Evolutionary conservation across 2,329 filamentous ascomycete genomes (phyloP).

Genomic region (Lithohypha guttulata): DNA sequence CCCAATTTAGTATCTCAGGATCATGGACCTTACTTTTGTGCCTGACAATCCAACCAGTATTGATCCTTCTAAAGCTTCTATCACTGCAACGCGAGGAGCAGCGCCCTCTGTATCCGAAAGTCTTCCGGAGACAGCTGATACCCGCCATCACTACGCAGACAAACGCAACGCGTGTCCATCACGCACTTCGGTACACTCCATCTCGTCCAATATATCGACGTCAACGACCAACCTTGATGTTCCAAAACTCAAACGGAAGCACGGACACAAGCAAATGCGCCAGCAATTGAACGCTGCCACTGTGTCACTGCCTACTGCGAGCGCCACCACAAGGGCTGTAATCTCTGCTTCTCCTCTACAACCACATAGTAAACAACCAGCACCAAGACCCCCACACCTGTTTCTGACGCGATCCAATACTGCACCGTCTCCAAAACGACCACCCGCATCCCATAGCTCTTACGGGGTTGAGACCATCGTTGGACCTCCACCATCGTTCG

Average conservation of each 20-base stretch:
- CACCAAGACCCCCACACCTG: background rate
- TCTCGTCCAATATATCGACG: conserved; percentile 1
- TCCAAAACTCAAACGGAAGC: conserved; percentile 3
- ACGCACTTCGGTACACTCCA: conserved; percentile 1
- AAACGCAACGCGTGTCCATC: conserved; percentile 7
- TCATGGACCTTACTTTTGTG: conserved; percentile 1
- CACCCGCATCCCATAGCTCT: conserved; percentile 39
- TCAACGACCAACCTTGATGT: background rate
- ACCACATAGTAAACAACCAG: background rate
- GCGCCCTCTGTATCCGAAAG: background rate
- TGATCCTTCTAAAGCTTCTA: background rate
- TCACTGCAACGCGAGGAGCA: background rate
- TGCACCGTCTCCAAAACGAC: conserved; percentile 24
- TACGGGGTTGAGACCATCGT: conserved; percentile 41
- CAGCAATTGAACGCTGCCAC: conserved; percentile 4
- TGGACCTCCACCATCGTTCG: conserved; percentile 42
- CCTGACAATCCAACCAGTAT: background rate
- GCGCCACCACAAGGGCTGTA: too few relatives aligned
- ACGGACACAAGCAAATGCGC: conserved; percentile 8
- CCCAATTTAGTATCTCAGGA: conserved; percentile 1
- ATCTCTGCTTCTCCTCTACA: background rate
- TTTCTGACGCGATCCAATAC: background rate
- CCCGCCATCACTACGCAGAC: background rate
- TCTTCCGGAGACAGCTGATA: too few relatives aligned
- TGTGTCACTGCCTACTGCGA: too few relatives aligned